Evolutionary conservation across 2,329 filamentous ascomycete genomes (phyloP), one percentile per base, ranked within the genome.

Genomic region (Davidsoniella eucalypti): DNA sequence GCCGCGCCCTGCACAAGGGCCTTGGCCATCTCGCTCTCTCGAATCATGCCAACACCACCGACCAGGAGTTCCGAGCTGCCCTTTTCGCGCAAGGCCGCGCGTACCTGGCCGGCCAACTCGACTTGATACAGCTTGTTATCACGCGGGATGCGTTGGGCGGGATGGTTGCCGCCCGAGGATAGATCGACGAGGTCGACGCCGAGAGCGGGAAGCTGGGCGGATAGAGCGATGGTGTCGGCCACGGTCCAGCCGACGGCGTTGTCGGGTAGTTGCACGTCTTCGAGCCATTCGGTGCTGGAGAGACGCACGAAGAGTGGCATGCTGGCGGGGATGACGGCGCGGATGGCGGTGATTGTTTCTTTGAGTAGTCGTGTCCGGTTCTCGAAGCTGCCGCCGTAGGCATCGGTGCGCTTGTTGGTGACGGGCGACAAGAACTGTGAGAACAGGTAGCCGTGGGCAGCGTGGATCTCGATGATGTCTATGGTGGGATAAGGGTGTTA

Each of bases 141-240:
- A 10, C 71, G 58, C 17, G 74, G 64, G 55, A 86, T 76, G 60
- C 78, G 68, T 60, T 84, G 79, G 42, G 64, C 61, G 36, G 69
- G 63, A 60, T 78, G 74, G 61, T 84, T 83, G 38, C 84, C 88
- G 33, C 80, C 86, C 1, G 79, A 80, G 57, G 80, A 87, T 52
- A 94, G 77, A 61, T 95, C 88, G 26, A 94, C 71, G 14, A 94
- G 68, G 61, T 95, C 88, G 41, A 94, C 73, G 25, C 88, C 88
- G 10, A 72, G 69, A 0, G 73, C 75, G 0, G 84, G 82, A 1
- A 95, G 73, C 8, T 82, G 67, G 60, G 75, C 72, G 12, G 85
- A 83, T n/a, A 65, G 57, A 17, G 54, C 56, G 51, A 63, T 63
- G 49, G 57, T 62, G 56, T 87, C 73, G 41, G 80, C 73, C n/a